Evolutionary conservation across 2,329 filamentous ascomycete species (phyloP).

Genomic region (Aspergillus calidoustus): DNA sequence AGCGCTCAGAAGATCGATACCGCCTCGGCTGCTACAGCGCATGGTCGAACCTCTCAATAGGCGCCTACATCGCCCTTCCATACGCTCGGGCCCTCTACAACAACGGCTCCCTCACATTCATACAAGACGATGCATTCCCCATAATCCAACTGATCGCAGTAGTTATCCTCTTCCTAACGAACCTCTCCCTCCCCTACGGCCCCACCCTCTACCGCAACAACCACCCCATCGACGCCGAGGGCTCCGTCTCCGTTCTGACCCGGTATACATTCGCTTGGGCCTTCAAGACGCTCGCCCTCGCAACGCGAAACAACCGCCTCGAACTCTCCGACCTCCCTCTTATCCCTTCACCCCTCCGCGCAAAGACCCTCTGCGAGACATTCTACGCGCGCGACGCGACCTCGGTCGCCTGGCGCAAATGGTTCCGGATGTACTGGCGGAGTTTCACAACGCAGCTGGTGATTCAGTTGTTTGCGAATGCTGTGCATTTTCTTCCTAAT

Average conservation of each 20-base stretch:
- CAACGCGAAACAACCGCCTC: constrained; percentile 63
- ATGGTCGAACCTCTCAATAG: not conserved
- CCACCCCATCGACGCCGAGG: constrained; percentile 64
- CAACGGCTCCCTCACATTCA: not conserved
- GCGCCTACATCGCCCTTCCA: not conserved
- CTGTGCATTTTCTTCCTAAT: constrained; percentile 70
- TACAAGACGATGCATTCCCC: not conserved
- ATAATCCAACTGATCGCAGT: constrained; percentile 12
- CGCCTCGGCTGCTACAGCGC: constrained; percentile 18
- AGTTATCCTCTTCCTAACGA: constrained; percentile 4
- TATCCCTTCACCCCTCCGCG: constrained; percentile 60
- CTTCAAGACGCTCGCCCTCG: constrained; percentile 57
- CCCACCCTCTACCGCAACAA: constrained; percentile 67
- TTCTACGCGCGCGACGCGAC: constrained; percentile 8
- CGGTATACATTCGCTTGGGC: constrained; percentile 70
- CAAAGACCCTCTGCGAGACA: constrained; percentile 44
- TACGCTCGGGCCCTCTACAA: not conserved
- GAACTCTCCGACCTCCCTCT: constrained; percentile 66
- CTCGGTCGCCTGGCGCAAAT: constrained; percentile 59
- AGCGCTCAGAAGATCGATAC: constrained; percentile 2
- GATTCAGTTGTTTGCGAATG: constrained; percentile 57
- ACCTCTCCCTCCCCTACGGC: constrained; percentile 63
- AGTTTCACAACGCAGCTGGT: constrained; percentile 62
- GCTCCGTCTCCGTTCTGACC: constrained; percentile 62
- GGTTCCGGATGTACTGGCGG: constrained; percentile 62